Conservation (phyloP, 2,329 filamentous ascomycete genomes). For the Exophiala bonariae region DNA sequence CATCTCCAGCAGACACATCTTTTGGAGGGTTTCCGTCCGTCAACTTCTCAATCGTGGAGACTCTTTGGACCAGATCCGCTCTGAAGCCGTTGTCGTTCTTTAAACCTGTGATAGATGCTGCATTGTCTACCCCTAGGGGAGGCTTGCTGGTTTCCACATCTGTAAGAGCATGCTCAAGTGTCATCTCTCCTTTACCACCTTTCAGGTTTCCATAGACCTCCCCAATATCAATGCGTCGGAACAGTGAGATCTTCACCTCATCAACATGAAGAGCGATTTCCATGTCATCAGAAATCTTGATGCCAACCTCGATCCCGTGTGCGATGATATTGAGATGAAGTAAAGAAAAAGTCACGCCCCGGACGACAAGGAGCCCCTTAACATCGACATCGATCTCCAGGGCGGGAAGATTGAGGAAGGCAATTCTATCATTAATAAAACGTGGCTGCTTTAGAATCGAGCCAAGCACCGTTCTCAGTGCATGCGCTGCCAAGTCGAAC, state of each 20-base stretch:
- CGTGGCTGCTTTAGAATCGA: constrained; percentile 45
- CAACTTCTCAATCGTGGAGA: constrained; percentile 36
- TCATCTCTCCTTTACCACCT: constrained; percentile 53
- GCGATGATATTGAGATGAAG: constrained; percentile 51
- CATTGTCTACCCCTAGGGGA: constrained; percentile 47
- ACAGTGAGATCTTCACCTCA: constrained; percentile 49
- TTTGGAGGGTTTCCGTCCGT: constrained; percentile 41
- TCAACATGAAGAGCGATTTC: constrained; percentile 55
- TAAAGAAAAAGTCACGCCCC: constrained; percentile 54
- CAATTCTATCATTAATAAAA: constrained; percentile 54
- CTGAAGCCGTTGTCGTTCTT: constrained; percentile 25
- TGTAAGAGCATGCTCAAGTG: constrained; percentile 47
- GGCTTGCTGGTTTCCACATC: constrained; percentile 46
- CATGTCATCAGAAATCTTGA: constrained; percentile 54
- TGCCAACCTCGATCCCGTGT: constrained; percentile 55
- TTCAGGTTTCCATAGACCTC: constrained; percentile 58
- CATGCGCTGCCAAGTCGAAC: constrained; percentile 41
- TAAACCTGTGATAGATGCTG: constrained; percentile 34
- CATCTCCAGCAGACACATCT: constrained; percentile 36
- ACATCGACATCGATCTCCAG: constrained; percentile 57
- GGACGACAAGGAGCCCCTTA: constrained; percentile 52
- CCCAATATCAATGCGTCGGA: constrained; percentile 52
- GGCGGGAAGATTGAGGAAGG: constrained; percentile 51
- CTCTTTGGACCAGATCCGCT: constrained; percentile 20
- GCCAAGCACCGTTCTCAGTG: constrained; percentile 38